Percentiles rank a stretch among this genome's conserved stretches.
These are phyloP conservation scores for Amauroascus niger DNA, from an alignment of 2,329 filamentous ascomycete species.

Conservation along the genomic window DNA sequence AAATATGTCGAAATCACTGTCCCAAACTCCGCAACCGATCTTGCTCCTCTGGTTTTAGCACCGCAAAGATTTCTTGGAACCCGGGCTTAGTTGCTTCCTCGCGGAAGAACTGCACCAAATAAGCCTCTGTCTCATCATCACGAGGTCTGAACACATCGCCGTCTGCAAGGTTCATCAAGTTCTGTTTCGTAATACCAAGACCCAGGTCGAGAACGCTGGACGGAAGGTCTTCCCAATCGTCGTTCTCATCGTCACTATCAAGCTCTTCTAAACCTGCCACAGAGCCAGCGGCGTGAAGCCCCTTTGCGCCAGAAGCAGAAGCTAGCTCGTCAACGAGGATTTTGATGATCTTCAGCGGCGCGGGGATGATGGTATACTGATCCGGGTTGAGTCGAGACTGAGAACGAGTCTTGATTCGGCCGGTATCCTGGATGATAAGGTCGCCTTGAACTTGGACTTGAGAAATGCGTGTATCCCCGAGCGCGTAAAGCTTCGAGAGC, in stretches of 20 bases:
- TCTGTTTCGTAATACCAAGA: constrained; percentile 55
- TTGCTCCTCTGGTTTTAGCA: constrained; percentile 46
- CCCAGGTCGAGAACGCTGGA: constrained; percentile 69
- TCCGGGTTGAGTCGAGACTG: constrained; percentile 83
- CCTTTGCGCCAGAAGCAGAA: constrained; percentile 57
- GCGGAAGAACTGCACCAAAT: constrained; percentile 71
- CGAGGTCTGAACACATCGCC: constrained; percentile 49
- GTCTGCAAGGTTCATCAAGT: constrained; percentile 65
- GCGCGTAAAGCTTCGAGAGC: constrained; percentile 77
- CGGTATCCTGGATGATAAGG: constrained; percentile 66
- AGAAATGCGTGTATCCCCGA: constrained; percentile 70
- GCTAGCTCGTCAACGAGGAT: constrained; percentile 85
- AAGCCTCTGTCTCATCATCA: constrained; percentile 85
- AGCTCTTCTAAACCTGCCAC: constrained; percentile 51
- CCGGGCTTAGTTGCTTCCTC: constrained; percentile 44
- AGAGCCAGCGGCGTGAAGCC: constrained; percentile 48
- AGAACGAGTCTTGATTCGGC: constrained; percentile 87
- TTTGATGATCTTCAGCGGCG: constrained; percentile 91
- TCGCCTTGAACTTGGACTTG: constrained; percentile 86
- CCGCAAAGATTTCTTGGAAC: constrained; percentile 47
- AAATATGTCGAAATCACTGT: background rate
- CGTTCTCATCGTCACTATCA: constrained; percentile 61
- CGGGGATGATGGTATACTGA: constrained; percentile 76
- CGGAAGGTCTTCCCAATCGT: constrained; percentile 81
- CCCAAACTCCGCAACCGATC: constrained; percentile 27